Evolutionary conservation across 352 stramenopile species (phyloP).

Genomic region (Elongisporangium prolatum): DNA sequence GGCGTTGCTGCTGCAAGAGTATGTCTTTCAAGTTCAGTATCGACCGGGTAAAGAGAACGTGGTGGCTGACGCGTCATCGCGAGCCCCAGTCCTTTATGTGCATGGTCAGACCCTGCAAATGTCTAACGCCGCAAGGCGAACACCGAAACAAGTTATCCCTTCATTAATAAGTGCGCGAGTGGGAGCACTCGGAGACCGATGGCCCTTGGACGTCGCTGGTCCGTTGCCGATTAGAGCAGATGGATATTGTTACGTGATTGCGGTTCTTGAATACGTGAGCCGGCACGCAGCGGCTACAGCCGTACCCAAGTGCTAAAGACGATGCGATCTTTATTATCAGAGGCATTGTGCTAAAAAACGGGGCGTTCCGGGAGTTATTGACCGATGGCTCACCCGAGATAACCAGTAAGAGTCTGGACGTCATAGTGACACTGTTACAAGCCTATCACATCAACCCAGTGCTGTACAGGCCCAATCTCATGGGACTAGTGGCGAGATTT

Average conservation of each 20-base stretch:
- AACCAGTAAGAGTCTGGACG: neutral
- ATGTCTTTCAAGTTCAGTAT: constrained; percentile 13
- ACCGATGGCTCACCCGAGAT: constrained; percentile 1
- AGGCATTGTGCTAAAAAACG: neutral
- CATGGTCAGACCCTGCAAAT: no score
- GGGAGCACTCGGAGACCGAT: neutral
- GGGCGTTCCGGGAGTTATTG: constrained; percentile 1
- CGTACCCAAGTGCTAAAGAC: neutral
- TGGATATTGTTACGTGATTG: constrained; percentile 4
- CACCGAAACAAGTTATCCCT: neutral
- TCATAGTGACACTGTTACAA: neutral
- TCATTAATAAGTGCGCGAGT: constrained; percentile 1
- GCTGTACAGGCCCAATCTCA: constrained; percentile 1
- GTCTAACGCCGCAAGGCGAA: neutral
- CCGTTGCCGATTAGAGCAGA: no score
- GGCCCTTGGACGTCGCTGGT: constrained; percentile 3
- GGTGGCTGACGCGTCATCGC: constrained; percentile 15
- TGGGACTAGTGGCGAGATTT: constrained; percentile 2
- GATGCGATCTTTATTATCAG: neutral
- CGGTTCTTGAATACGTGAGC: constrained; percentile 4
- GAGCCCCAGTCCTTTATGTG: no score
- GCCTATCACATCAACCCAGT: constrained; percentile 1
- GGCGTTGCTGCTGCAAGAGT: constrained; percentile 16
- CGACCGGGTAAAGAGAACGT: constrained; percentile 8
- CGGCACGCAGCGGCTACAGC: constrained; percentile 2